A percentile compares a stretch with the other conserved stretches of the same genome.
These are phyloP conservation scores for Mucor sp. DNA, from an alignment of 371 early-diverging fungal genomes.

Conservation along the genomic window DNA sequence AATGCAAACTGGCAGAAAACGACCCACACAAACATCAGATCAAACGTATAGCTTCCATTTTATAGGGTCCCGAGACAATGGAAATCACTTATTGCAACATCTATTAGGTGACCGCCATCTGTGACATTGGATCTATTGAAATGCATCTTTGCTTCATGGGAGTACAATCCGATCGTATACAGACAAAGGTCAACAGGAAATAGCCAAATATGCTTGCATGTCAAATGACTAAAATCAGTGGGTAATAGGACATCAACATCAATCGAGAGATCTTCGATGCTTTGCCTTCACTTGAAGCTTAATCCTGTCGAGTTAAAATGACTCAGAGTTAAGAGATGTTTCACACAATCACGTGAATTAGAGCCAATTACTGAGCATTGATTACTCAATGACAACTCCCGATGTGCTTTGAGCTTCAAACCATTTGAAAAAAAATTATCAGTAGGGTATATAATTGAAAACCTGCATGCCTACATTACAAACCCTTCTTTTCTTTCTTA, in stretches of 20 bases:
- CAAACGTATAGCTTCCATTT: neutral
- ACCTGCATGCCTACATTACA: slow-evolving; percentile 33
- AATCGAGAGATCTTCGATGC: slow-evolving; percentile 1
- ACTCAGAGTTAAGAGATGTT: slow-evolving; percentile 22
- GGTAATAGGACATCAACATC: neutral
- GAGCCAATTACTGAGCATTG: slow-evolving; percentile 9
- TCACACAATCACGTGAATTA: slow-evolving; percentile 33
- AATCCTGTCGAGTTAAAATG: neutral
- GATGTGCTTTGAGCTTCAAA: neutral
- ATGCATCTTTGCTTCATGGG: neutral
- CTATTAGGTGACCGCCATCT: slow-evolving; percentile 3
- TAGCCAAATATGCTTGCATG: neutral
- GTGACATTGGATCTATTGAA: neutral
- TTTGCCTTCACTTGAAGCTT: neutral
- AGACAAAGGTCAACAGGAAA: neutral
- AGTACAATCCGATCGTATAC: neutral
- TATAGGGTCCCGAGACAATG: slow-evolving; percentile 1
- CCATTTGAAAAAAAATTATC: slow-evolving; percentile 1
- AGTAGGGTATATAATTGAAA: slow-evolving; percentile 8
- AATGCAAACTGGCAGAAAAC: neutral
- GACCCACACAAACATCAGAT: neutral
- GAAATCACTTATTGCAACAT: neutral
- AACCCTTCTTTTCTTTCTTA: slow-evolving; percentile 18
- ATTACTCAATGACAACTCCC: slow-evolving; percentile 14
- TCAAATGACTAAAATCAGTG: neutral